phyloP scores from a whole-genome alignment of 2,329 filamentous ascomycete species.

The Polychaeton citri region DNA sequence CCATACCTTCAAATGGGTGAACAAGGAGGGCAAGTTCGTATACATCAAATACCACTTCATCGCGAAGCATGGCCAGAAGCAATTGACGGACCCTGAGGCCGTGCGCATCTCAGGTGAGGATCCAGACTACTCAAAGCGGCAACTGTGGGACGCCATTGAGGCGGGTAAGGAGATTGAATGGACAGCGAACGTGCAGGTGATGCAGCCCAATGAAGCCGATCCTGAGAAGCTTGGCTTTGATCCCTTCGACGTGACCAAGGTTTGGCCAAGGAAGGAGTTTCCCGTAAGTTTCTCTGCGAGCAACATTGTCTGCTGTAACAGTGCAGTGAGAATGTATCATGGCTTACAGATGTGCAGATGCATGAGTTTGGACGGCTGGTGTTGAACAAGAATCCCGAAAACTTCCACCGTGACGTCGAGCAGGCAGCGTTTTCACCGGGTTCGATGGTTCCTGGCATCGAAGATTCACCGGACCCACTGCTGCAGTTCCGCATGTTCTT shows the following conservation, averaged over 20 bases:
- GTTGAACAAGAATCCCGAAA: constrained; percentile 40
- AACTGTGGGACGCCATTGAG: constrained; percentile 33
- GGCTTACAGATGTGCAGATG: constrained; percentile 18
- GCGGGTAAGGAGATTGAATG: constrained; percentile 34
- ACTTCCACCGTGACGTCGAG: constrained; percentile 59
- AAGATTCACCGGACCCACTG: constrained; percentile 47
- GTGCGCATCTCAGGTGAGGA: constrained; percentile 20
- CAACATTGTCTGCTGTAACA: no score
- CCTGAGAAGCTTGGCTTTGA: constrained; percentile 27
- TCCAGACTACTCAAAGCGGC: constrained; percentile 24
- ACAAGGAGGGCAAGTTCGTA: constrained; percentile 30
- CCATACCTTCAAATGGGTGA: constrained; percentile 28
- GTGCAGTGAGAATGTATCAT: no score
- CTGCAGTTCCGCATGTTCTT: constrained; percentile 50
- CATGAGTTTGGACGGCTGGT: constrained; percentile 37
- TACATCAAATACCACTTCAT: constrained; percentile 40
- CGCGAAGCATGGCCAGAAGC: constrained; percentile 33
- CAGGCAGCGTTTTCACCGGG: constrained; percentile 54
- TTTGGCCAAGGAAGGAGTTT: constrained; percentile 39
- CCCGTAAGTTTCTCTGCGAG: constrained; percentile 19
- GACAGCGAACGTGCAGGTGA: constrained; percentile 42
- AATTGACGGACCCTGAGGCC: constrained; percentile 27
- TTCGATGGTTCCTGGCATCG: constrained; percentile 50
- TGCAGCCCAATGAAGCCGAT: constrained; percentile 37
- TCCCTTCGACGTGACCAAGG: constrained; percentile 45